Percentiles rank a stretch among this genome's conserved stretches.
Conservation (phyloP, 164 flowering plant genomes). For the Tinospora cordifolia region DNA sequence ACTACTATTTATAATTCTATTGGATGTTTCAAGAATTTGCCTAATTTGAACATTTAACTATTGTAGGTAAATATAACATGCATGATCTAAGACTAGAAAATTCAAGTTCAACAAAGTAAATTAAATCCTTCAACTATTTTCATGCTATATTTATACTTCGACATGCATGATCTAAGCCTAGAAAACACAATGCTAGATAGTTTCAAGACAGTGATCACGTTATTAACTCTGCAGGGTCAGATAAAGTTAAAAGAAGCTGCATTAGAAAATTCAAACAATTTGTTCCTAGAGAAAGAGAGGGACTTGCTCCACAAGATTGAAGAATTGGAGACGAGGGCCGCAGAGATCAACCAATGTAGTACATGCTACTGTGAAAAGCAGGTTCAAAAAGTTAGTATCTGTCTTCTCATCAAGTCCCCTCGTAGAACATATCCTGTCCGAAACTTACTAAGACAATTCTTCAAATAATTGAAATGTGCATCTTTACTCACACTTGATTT, state of each 20-base stretch:
- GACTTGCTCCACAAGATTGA: conserved; percentile 50
- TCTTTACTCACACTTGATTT: conserved; percentile 6
- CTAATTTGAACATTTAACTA: background rate
- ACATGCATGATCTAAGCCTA: background rate
- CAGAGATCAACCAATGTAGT: conserved; percentile 34
- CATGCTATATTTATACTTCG: background rate
- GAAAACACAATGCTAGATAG: background rate
- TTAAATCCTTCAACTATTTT: background rate
- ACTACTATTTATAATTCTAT: background rate
- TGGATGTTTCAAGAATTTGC: background rate
- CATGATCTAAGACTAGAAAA: too few relatives aligned
- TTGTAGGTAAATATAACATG: background rate
- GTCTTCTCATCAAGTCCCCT: background rate
- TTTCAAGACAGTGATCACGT: conserved; percentile 2
- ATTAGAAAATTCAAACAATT: conserved; percentile 40
- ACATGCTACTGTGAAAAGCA: conserved; percentile 19
- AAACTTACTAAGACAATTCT: background rate
- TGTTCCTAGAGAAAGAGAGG: conserved; percentile 65
- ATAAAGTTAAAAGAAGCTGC: conserved; percentile 59
- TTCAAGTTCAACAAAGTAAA: background rate
- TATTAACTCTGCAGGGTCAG: conserved; percentile 35
- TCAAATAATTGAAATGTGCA: background rate
- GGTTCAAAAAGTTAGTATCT: conserved; percentile 30
- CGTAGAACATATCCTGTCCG: background rate
- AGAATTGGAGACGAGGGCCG: conserved; percentile 46